Evolutionary conservation across 1,139 yeast genomes (phyloP).

Genomic region (Sugiyamaella pinicola): DNA sequence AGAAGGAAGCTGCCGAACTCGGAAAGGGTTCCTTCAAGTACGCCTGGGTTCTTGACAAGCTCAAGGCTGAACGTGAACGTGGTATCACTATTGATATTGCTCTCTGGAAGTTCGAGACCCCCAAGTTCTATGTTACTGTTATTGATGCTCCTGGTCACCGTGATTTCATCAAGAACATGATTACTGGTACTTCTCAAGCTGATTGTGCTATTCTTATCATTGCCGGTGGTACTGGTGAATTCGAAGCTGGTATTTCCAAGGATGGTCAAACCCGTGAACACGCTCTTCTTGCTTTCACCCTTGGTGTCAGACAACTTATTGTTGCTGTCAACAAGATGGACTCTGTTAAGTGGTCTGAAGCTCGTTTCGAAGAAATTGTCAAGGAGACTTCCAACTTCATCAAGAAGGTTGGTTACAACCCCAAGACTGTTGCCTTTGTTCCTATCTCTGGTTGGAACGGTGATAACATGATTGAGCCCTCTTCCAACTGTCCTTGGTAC

Average conservation of each 20-base stretch:
- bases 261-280: slow-evolving; percentile 95
- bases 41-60: slow-evolving; percentile 97
- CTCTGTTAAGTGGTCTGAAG: slow-evolving; percentile 83
- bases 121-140: slow-evolving; percentile 89
- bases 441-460: slow-evolving; percentile 95
- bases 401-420: slow-evolving; percentile 94
- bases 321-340: slow-evolving; percentile 95
- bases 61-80: slow-evolving; percentile 96
- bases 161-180: slow-evolving; percentile 95
- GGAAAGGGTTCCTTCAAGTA: slow-evolving; percentile 98
- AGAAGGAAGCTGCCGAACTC: slow-evolving; percentile 97
- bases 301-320: slow-evolving; percentile 86
- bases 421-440: slow-evolving; percentile 87
- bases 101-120: slow-evolving; percentile 95
- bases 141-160: slow-evolving; percentile 97
- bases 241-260: slow-evolving; percentile 93
- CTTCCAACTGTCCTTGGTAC: slow-evolving; percentile 87
- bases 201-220: slow-evolving; percentile 89
- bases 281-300: slow-evolving; percentile 86
- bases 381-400: slow-evolving; percentile 86
- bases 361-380: slow-evolving; percentile 77
- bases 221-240: slow-evolving; percentile 93
- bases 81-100: slow-evolving; percentile 96
- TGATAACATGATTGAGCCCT: slow-evolving; percentile 87
- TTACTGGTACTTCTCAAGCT: slow-evolving; percentile 94